Evolutionary conservation across 768 basidiomycete genomes (phyloP).

Genomic region (Xerocomellus intermedius): DNA sequence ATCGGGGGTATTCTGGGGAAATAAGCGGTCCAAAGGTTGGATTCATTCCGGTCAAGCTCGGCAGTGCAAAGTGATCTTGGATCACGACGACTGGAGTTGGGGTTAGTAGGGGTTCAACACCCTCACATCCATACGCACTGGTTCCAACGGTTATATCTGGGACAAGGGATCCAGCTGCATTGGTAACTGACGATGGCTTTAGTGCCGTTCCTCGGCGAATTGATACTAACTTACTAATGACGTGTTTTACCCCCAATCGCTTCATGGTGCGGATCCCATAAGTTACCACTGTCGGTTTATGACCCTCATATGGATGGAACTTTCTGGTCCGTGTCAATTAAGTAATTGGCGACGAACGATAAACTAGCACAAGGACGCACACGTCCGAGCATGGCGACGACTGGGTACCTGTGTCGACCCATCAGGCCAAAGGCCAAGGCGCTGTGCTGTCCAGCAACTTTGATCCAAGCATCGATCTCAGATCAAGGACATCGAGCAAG

Average conservation of each 20-base stretch:
- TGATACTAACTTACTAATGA: constrained; percentile 62
- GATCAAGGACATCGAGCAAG: not conserved
- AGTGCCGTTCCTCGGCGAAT: not conserved
- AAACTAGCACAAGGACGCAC: constrained; percentile 39
- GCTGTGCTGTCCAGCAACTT: constrained; percentile 82
- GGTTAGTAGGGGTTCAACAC: constrained; percentile 8
- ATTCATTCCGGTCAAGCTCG: constrained; percentile 74
- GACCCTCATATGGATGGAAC: constrained; percentile 89
- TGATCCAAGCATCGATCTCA: not conserved
- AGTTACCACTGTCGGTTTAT: constrained; percentile 62
- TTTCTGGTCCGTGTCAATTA: constrained; percentile 29
- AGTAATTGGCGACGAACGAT: not conserved
- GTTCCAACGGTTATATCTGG: constrained; percentile 74
- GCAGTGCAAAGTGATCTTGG: constrained; percentile 81
- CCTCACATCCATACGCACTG: constrained; percentile 45
- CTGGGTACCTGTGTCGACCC: constrained; percentile 66
- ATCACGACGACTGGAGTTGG: constrained; percentile 66
- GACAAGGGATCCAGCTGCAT: constrained; percentile 83
- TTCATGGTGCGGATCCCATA: constrained; percentile 83
- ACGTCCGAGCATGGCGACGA: constrained; percentile 87
- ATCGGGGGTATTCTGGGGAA: constrained; percentile 62
- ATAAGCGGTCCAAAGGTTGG: constrained; percentile 73
- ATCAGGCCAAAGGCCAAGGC: constrained; percentile 77
- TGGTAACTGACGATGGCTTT: constrained; percentile 59
- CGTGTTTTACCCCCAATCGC: constrained; percentile 65